Percentiles rank a stretch among this genome's conserved stretches.
phyloP scores from a whole-genome alignment of 441 rosid genomes.

The Metrosideros polymorpha region DNA sequence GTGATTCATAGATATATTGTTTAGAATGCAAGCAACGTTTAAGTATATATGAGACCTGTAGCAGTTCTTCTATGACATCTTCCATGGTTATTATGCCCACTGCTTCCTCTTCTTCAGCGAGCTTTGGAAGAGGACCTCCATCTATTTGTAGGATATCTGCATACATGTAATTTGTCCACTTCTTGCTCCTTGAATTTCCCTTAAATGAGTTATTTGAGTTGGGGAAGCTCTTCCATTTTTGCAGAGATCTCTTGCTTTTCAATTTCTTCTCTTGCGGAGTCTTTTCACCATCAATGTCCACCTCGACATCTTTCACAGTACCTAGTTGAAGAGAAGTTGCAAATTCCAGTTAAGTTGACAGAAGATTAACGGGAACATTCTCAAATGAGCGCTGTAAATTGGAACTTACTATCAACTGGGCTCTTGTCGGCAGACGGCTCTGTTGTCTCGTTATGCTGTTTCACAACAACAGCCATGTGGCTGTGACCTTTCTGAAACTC shows the following conservation, averaged over 20 bases:
- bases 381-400: not conserved
- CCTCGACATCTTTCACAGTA: conserved; percentile 37
- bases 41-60: conserved; percentile 44
- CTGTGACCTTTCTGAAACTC: conserved; percentile 83
- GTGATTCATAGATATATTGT: too few species aligned
- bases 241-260: conserved; percentile 58
- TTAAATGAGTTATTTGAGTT: conserved; percentile 22
- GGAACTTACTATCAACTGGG: conserved; percentile 28
- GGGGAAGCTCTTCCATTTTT: conserved; percentile 88
- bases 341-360: not conserved
- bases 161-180: conserved; percentile 66
- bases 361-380: not conserved
- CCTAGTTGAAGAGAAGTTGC: conserved; percentile 11
- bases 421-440: conserved; percentile 16
- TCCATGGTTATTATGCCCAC: conserved; percentile 95
- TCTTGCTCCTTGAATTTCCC: conserved; percentile 45
- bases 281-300: conserved; percentile 57
- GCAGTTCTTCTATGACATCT: conserved; percentile 95
- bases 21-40: not conserved
- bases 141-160: conserved; percentile 63
- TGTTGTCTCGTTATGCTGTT: conserved; percentile 26
- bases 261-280: conserved; percentile 39
- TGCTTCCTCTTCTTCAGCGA: conserved; percentile 72
- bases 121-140: conserved; percentile 51
- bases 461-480: conserved; percentile 72